Percentiles rank a stretch among this genome's conserved stretches.
Conservation (phyloP, 768 basidiomycete genomes). For the Leccinum broughii region DNA sequence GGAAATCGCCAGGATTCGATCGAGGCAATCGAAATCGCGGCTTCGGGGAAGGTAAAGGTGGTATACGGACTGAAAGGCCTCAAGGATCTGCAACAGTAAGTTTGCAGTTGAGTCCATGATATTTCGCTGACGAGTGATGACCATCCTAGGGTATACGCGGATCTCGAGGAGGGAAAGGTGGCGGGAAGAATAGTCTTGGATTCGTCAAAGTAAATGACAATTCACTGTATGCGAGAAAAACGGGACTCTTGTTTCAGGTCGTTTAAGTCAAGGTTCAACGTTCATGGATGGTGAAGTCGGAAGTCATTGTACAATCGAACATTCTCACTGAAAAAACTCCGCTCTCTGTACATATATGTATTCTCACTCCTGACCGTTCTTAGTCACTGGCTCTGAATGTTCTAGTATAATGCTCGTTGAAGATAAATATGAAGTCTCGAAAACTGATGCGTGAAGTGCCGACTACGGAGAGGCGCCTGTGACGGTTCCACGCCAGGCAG, state of each 20-base stretch:
- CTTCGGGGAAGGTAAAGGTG: slow-evolving; percentile 67
- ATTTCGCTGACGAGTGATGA: neutral
- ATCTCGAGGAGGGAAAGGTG: slow-evolving; percentile 40
- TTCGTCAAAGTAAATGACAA: slow-evolving; percentile 25
- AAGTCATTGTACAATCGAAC: neutral
- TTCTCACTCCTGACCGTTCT: neutral
- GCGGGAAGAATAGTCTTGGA: slow-evolving; percentile 45
- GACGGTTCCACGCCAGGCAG: neutral
- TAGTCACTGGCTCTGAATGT: neutral
- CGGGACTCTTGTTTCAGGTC: neutral
- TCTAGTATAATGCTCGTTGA: neutral
- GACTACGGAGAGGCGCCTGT: neutral
- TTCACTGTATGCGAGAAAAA: neutral
- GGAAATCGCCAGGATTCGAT: slow-evolving; percentile 82
- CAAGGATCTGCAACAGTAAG: slow-evolving; percentile 52
- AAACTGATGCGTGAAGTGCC: neutral
- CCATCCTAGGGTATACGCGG: slow-evolving; percentile 37
- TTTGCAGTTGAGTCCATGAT: slow-evolving; percentile 5
- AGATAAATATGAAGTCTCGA: neutral
- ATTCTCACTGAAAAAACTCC: neutral
- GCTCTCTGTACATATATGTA: neutral
- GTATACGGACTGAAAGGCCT: slow-evolving; percentile 49
- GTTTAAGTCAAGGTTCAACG: neutral
- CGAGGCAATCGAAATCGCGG: slow-evolving; percentile 79
- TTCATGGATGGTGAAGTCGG: neutral